Evolutionary conservation across 73 alveolate species (phyloP).

Genomic region (Uronychia binucleata): DNA sequence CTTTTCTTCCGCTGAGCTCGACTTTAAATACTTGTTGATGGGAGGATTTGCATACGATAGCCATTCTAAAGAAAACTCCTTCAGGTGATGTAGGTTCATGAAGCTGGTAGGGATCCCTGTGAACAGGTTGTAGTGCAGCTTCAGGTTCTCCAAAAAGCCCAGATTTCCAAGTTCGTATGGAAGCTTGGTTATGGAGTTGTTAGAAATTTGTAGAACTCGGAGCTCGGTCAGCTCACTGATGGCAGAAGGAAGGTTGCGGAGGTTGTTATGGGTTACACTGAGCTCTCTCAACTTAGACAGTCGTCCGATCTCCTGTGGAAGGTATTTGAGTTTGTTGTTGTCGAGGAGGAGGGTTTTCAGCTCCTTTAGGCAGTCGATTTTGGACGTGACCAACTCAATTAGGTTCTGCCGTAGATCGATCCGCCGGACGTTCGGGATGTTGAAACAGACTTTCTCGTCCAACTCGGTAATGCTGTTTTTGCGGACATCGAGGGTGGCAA

Average conservation of each 20-base stretch:
- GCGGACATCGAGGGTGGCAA: neutral
- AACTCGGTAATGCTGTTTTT: neutral
- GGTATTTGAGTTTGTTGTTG: constrained; percentile 22
- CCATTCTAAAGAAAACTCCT: constrained; percentile 71
- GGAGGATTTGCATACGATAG: constrained; percentile 69
- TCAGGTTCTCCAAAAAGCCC: constrained; percentile 28
- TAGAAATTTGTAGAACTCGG: constrained; percentile 47
- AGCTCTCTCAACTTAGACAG: constrained; percentile 14
- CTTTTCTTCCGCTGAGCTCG: constrained; percentile 45
- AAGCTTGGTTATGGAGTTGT: constrained; percentile 53
- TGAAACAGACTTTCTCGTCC: neutral
- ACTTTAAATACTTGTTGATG: constrained; percentile 40
- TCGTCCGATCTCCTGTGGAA: constrained; percentile 25
- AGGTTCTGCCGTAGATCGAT: neutral
- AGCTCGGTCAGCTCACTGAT: constrained; percentile 43
- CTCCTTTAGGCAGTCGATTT: neutral
- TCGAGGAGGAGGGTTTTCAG: neutral
- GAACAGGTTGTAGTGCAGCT: constrained; percentile 59
- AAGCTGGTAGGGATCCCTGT: constrained; percentile 76
- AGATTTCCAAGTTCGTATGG: constrained; percentile 47
- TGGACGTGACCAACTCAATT: neutral
- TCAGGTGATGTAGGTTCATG: constrained; percentile 54
- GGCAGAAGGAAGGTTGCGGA: constrained; percentile 34
- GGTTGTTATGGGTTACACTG: constrained; percentile 34
- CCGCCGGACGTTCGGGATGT: neutral